Conservation (phyloP, 768 basidiomycete species). For the Rhodosporidiobolus odoratus region DNA sequence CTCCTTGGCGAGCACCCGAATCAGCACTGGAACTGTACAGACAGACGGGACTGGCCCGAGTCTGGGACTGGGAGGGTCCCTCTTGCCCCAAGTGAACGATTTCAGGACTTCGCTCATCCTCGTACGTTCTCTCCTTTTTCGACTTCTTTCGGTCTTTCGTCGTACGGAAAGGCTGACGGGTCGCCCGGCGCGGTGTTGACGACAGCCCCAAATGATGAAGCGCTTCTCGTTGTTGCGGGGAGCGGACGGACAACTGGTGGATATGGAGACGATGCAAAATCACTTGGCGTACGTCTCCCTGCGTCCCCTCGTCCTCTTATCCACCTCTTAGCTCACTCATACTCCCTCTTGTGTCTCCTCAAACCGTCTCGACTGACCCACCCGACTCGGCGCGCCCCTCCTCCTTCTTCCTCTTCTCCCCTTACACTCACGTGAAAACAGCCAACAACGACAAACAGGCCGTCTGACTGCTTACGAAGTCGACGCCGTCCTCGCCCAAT, state of each 20-base stretch:
- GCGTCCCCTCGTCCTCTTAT: too few species aligned
- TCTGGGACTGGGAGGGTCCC: neutral
- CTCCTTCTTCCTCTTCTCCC: too few species aligned
- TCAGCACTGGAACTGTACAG: too few species aligned
- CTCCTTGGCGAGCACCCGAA: too few species aligned
- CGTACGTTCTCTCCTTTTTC: neutral
- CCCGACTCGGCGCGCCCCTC: too few species aligned
- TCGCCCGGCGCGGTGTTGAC: too few species aligned
- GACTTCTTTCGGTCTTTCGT: too few species aligned
- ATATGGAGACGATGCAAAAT: slow-evolving; percentile 26
- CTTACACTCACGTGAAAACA: neutral
- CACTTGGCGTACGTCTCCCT: slow-evolving; percentile 37
- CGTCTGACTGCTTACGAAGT: slow-evolving; percentile 34
- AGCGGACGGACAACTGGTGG: slow-evolving; percentile 36
- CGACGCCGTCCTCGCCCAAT: slow-evolving; percentile 36
- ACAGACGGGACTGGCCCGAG: neutral
- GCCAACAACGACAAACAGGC: slow-evolving; percentile 37
- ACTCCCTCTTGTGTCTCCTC: too few species aligned
- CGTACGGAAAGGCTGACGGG: too few species aligned
- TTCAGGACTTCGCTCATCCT: slow-evolving; percentile 39
- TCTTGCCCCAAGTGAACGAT: slow-evolving; percentile 23
- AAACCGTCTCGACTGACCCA: too few species aligned
- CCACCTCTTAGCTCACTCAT: too few species aligned
- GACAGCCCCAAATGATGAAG: slow-evolving; percentile 35
- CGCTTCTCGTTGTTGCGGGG: slow-evolving; percentile 38